These are phyloP conservation scores for Mycena rosella DNA, from an alignment of 768 basidiomycete species.

Conservation along the genomic window DNA sequence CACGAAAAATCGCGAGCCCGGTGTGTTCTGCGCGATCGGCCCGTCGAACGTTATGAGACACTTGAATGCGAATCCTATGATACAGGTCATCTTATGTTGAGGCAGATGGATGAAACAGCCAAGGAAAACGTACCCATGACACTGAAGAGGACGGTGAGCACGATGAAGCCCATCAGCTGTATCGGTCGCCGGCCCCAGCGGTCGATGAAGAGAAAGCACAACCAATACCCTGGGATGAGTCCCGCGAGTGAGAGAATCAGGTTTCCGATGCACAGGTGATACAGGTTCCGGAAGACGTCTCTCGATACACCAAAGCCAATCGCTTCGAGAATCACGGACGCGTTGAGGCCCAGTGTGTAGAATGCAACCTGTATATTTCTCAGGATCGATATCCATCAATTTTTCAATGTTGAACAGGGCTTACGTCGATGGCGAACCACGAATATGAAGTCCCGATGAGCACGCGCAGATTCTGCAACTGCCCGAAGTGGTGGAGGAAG, in stretches of 20 bases:
- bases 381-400: no score
- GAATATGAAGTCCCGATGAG: slow-evolving; percentile 83
- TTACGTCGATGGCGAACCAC: slow-evolving; percentile 90
- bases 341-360: slow-evolving; percentile 90
- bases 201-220: slow-evolving; percentile 74
- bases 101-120: no score
- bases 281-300: slow-evolving; percentile 64
- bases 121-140: slow-evolving; percentile 67
- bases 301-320: slow-evolving; percentile 88
- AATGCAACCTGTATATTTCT: slow-evolving; percentile 85
- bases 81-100: no score
- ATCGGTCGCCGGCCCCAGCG: slow-evolving; percentile 85
- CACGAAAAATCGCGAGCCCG: slow-evolving; percentile 70
- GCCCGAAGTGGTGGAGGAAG: slow-evolving; percentile 74
- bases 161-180: slow-evolving; percentile 80
- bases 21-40: no score
- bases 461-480: slow-evolving; percentile 84
- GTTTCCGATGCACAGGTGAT: slow-evolving; percentile 80
- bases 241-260: slow-evolving; percentile 81
- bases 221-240: slow-evolving; percentile 86
- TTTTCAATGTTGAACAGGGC: no score
- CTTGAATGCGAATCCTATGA: no score
- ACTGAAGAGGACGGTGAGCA: slow-evolving; percentile 75
- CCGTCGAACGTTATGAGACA: no score
- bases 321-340: slow-evolving; percentile 75